phyloP scores from a whole-genome alignment of 768 basidiomycete genomes.

The Russula olivacea region DNA sequence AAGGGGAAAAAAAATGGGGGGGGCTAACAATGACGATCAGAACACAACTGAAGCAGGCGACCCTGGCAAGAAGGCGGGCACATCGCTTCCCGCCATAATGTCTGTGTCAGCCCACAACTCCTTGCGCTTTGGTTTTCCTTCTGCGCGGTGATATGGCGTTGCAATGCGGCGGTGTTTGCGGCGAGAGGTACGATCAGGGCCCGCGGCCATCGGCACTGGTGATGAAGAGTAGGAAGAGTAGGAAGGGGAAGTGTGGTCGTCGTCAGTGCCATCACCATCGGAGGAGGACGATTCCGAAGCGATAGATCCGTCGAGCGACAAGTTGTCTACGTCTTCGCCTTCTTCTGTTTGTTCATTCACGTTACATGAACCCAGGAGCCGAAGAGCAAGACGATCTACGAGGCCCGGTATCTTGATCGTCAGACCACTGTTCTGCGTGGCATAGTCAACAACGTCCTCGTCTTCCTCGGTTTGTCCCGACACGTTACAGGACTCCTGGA shows the following conservation, averaged over 20 bases:
- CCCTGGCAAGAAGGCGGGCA: not conserved
- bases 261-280: not conserved
- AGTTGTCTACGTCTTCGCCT: not conserved
- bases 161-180: not conserved
- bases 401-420: constrained; percentile 16
- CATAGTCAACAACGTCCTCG: not conserved
- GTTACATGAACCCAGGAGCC: constrained; percentile 1
- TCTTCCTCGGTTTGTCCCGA: not conserved
- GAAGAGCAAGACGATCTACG: constrained; percentile 15
- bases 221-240: not conserved
- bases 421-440: not conserved
- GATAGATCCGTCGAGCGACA: constrained; percentile 4
- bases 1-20: not conserved
- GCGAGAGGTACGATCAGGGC: constrained; percentile 4
- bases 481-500: not conserved
- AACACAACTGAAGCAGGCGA: not conserved
- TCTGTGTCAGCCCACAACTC: constrained; percentile 8
- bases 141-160: constrained; percentile 5
- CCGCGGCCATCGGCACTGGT: not conserved
- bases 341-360: not conserved
- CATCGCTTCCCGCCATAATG: not conserved
- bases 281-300: constrained; percentile 16
- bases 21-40: not conserved
- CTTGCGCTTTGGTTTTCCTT: constrained; percentile 6
- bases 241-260: not conserved